phyloP scores from a whole-genome alignment of 495 filamentous ascomycete species.

The Annulohypoxylon moriforme region DNA sequence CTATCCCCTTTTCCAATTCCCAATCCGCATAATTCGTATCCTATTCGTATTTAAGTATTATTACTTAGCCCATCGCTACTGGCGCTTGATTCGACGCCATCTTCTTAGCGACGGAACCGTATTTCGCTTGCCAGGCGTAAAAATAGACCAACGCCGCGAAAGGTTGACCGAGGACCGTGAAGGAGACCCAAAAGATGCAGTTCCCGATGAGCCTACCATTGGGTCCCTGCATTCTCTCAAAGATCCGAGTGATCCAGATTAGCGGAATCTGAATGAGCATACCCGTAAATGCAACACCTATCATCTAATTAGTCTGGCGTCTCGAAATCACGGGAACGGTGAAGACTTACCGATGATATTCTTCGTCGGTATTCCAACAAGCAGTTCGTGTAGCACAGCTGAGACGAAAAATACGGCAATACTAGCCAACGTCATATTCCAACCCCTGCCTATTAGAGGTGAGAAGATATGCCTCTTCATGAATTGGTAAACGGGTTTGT shows the following conservation, averaged over 20 bases:
- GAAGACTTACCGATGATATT: slow-evolving; percentile 80
- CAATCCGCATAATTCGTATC: slow-evolving; percentile 4
- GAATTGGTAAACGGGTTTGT: slow-evolving; percentile 94
- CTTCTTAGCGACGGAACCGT: slow-evolving; percentile 72
- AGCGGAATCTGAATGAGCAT: slow-evolving; percentile 95
- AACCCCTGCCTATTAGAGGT: slow-evolving; percentile 85
- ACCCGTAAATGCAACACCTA: slow-evolving; percentile 89
- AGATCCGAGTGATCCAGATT: slow-evolving; percentile 78
- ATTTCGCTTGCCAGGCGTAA: slow-evolving; percentile 98
- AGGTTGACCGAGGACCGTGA: slow-evolving; percentile 94
- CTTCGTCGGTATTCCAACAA: slow-evolving; percentile 95
- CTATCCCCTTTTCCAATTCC: background rate
- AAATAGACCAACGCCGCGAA: slow-evolving; percentile 91
- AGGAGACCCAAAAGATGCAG: slow-evolving; percentile 93
- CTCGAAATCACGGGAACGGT: background rate
- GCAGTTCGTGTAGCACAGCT: slow-evolving; percentile 87
- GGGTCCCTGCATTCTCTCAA: slow-evolving; percentile 81
- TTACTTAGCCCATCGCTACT: slow-evolving; percentile 8
- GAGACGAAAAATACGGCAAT: slow-evolving; percentile 86
- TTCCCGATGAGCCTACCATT: slow-evolving; percentile 85
- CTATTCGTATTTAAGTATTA: background rate
- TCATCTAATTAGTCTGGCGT: slow-evolving; percentile 5
- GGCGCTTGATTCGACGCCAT: slow-evolving; percentile 36
- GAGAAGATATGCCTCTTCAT: slow-evolving; percentile 94
- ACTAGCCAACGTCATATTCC: slow-evolving; percentile 73